These are phyloP conservation scores for Hyphopichia khmerensis DNA, from an alignment of 1,139 yeast species.

Conservation along the genomic window DNA sequence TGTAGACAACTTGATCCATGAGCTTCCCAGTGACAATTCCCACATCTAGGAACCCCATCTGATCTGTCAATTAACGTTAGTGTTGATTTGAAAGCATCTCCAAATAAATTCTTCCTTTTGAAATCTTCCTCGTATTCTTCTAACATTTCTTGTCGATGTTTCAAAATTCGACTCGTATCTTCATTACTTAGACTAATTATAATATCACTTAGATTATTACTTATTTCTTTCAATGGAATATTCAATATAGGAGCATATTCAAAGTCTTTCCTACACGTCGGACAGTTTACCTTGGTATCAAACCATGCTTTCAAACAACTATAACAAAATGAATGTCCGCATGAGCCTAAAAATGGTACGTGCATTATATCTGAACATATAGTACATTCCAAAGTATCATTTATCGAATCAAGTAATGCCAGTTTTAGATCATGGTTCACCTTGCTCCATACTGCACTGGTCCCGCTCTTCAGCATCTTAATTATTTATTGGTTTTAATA, in stretches of 20 bases:
- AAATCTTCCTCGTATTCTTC: slow-evolving; percentile 39
- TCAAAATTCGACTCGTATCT: slow-evolving; percentile 17
- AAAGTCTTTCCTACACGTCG: slow-evolving; percentile 51
- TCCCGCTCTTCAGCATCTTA: background rate
- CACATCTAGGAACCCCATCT: slow-evolving; percentile 80
- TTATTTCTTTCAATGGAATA: slow-evolving; percentile 39
- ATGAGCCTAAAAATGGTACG: slow-evolving; percentile 39
- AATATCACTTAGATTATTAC: slow-evolving; percentile 28
- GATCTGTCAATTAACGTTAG: slow-evolving; percentile 56
- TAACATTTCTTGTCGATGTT: slow-evolving; percentile 25
- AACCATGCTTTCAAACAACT: slow-evolving; percentile 55
- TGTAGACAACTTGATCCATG: slow-evolving; percentile 54
- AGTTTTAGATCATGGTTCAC: slow-evolving; percentile 9
- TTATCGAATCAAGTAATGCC: slow-evolving; percentile 22
- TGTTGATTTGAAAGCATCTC: slow-evolving; percentile 49
- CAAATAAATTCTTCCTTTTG: slow-evolving; percentile 39
- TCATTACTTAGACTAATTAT: slow-evolving; percentile 24
- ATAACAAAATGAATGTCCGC: slow-evolving; percentile 49
- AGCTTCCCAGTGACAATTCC: slow-evolving; percentile 83
- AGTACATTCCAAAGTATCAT: slow-evolving; percentile 35
- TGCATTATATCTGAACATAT: slow-evolving; percentile 47
- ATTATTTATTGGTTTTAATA: no score
- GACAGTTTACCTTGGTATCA: slow-evolving; percentile 49
- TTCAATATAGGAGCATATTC: slow-evolving; percentile 45
- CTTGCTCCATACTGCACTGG: slow-evolving; percentile 11